phyloP scores from a whole-genome alignment of 2,329 filamentous ascomycete species.

The Emmonsiellopsis sp. region DNA sequence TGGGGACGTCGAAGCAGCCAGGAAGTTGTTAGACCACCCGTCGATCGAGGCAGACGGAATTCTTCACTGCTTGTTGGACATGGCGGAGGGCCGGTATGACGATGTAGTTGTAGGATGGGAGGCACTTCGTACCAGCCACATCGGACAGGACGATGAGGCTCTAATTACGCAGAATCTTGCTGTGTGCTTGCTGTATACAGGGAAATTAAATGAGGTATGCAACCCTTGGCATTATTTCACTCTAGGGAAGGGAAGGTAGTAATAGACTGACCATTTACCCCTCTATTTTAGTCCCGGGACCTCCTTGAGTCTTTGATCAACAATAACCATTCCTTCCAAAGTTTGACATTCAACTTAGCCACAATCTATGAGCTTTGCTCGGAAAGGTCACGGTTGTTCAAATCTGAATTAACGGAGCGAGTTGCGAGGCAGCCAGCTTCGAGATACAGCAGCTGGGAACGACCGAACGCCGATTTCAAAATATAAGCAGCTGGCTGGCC shows the following conservation, averaged over 20 bases:
- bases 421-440: conserved; percentile 53
- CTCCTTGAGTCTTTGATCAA: conserved; percentile 60
- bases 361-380: conserved; percentile 90
- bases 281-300: conserved; percentile 47
- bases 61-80: conserved; percentile 57
- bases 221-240: not conserved
- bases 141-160: conserved; percentile 44
- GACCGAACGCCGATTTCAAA: conserved; percentile 67
- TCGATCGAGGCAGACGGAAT: conserved; percentile 20
- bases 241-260: not conserved
- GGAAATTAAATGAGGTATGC: conserved; percentile 61
- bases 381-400: conserved; percentile 62
- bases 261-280: conserved; percentile 1
- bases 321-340: conserved; percentile 59
- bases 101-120: conserved; percentile 56
- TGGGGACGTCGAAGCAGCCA: conserved; percentile 65
- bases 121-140: conserved; percentile 39
- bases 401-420: conserved; percentile 61
- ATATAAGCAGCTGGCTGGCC: conserved; percentile 37
- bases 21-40: conserved; percentile 38
- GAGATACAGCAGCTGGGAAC: conserved; percentile 56
- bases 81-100: conserved; percentile 68
- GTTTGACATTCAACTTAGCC: conserved; percentile 77
- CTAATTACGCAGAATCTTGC: conserved; percentile 75
- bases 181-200: conserved; percentile 74